Evolutionary conservation across 1,284 basidiomycete species (phyloP), one percentile per base, ranked within the genome.

Genomic region (Mycosarcoma mackinlayi): DNA sequence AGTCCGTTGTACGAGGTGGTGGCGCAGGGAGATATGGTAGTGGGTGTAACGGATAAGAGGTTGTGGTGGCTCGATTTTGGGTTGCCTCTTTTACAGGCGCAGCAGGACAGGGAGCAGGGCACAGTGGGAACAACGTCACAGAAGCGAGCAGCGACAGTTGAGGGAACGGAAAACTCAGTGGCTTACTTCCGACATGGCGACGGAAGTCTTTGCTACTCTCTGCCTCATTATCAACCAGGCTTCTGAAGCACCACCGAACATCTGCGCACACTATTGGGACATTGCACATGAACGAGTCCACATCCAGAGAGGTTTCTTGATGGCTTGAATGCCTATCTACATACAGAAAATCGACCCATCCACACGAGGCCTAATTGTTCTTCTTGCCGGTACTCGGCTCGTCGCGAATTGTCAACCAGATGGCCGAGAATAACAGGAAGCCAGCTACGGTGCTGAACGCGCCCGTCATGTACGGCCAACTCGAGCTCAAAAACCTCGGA

Each of bases 381-480:
- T 71, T 65, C 58, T 66, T 61, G 11, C 16, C n/a, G 19, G 2
- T 18, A 3, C 23, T 9, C 4, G 54, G 42, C 2, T 72, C 58
- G 3, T 71, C 54, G 0, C 54, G 24, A 10, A 72, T 33, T 3
- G 49, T 55, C 21, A 96, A 85, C 93, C 94, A 98, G 23, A 95
- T 80, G 0, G 87, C 87, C 16, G 88, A 88, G 84, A 98, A 98
- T 11, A 93, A 65, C 75, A 94, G 84, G 84, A 96, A 96, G 0
- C 87, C 92, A 0, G 88, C 83, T 69, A 90, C 90, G 0, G 93
- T 94, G 84, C 90, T 92, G 77, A 94, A 88, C 13, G 93, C 91
- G 24, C 94, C 92, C 0, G 87, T 86, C 75, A 98, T 97, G 84
- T 95, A 98, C 1, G 95, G 95, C 91, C 91, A 94, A 10, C 94